Evolutionary conservation across 768 basidiomycete species (phyloP).

Genomic region (Amylocystis lapponica): DNA sequence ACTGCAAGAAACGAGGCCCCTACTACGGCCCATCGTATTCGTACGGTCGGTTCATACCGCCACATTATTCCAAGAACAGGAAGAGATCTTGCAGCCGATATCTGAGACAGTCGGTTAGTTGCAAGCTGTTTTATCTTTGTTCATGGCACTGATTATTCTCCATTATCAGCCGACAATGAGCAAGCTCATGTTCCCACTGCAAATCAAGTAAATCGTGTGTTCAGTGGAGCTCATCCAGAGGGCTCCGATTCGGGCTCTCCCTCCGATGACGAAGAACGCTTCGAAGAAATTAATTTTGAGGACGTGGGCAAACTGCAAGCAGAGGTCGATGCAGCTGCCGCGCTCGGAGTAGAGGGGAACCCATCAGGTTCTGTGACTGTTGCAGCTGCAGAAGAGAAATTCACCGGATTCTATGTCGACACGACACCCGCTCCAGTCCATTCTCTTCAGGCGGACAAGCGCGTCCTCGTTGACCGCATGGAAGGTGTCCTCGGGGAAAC

Average conservation of each 20-base stretch:
- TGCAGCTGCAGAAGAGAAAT: constrained; percentile 27
- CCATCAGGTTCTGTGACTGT: background rate
- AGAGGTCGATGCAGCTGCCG: constrained; percentile 30
- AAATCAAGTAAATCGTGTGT: constrained; percentile 57
- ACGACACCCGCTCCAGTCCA: constrained; percentile 13
- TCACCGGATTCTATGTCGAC: constrained; percentile 35
- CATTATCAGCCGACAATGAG: constrained; percentile 45
- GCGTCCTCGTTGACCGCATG: constrained; percentile 5
- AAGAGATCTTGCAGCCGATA: constrained; percentile 54
- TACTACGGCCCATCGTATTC: constrained; percentile 63
- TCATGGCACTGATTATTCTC: background rate
- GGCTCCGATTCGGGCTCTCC: constrained; percentile 1
- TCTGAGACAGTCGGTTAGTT: constrained; percentile 42
- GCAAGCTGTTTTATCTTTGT: background rate
- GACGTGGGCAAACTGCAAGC: constrained; percentile 47
- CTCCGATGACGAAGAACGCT: constrained; percentile 14
- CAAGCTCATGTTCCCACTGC: constrained; percentile 64
- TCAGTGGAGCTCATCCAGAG: constrained; percentile 33
- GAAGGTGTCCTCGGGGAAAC: constrained; percentile 11
- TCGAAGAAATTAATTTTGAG: constrained; percentile 52
- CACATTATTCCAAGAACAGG: constrained; percentile 47
- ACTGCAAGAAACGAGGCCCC: constrained; percentile 52
- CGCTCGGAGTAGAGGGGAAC: background rate
- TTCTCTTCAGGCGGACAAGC: background rate
- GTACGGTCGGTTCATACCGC: constrained; percentile 52